Evolutionary conservation across 129 eudicot species (phyloP).

Genomic region (Tanacetum coccineum): DNA sequence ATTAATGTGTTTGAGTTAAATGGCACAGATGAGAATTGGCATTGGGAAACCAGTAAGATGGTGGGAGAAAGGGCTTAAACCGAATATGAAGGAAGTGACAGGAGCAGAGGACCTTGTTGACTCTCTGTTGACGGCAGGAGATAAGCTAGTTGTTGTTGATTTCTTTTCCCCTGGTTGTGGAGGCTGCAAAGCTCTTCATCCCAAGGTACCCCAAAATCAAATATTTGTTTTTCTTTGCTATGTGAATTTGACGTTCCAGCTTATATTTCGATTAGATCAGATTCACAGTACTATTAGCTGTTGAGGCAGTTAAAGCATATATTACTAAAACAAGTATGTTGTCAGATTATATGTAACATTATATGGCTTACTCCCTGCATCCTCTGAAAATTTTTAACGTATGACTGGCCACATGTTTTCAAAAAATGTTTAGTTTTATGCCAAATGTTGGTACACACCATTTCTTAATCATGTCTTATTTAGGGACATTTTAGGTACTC

Average conservation of each 20-base stretch:
- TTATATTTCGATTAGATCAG: neutral
- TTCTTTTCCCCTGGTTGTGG: conserved; percentile 87
- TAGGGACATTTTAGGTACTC: too few relatives aligned
- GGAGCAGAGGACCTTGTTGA: conserved; percentile 67
- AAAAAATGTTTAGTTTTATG: too few relatives aligned
- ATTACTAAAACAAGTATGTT: neutral
- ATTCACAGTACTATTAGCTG: neutral
- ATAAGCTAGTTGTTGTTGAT: conserved; percentile 60
- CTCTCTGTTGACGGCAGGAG: conserved; percentile 52
- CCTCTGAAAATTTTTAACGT: neutral
- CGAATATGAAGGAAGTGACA: conserved; percentile 60
- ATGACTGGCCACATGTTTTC: neutral
- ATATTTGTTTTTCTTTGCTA: neutral
- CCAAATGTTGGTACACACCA: too few relatives aligned
- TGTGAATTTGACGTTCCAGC: neutral
- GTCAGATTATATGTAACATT: neutral
- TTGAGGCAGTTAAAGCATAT: neutral
- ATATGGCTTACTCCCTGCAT: neutral
- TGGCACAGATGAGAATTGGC: conserved; percentile 41
- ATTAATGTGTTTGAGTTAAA: neutral
- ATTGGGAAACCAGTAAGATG: conserved; percentile 58
- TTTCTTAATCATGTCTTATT: too few relatives aligned
- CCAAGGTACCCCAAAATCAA: conserved; percentile 42
- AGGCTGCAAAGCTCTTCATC: conserved; percentile 90
- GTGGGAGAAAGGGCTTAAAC: conserved; percentile 72